A percentile compares a stretch with the other conserved stretches of the same genome.
Evolutionary conservation across 768 basidiomycete genomes (phyloP).

Genomic region (Cystobasidium tubakii): DNA sequence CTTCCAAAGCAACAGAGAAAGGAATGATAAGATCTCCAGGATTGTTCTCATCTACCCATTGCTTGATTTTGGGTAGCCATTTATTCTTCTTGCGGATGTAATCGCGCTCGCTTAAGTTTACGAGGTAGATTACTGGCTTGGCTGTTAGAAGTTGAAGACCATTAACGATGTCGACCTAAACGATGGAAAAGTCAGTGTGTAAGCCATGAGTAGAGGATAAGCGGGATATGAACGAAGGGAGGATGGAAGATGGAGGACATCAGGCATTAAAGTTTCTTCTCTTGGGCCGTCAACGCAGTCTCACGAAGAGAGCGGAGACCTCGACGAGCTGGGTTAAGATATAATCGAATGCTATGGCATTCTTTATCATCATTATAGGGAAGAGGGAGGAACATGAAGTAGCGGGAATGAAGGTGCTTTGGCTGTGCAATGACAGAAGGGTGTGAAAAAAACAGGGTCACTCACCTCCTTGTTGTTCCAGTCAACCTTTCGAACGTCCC

Average conservation of each 20-base stretch:
- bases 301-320: constrained; percentile 51
- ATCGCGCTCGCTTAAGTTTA: constrained; percentile 91
- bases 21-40: constrained; percentile 93
- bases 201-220: constrained; percentile 14
- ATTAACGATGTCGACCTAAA: constrained; percentile 83
- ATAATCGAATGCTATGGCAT: constrained; percentile 53
- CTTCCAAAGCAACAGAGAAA: constrained; percentile 91
- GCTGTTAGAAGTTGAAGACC: constrained; percentile 83
- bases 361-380: constrained; percentile 66
- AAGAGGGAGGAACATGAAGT: constrained; percentile 28
- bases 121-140: constrained; percentile 94
- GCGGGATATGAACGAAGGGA: background rate
- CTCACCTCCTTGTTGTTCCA: constrained; percentile 96
- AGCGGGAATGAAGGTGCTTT: background rate
- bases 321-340: constrained; percentile 87
- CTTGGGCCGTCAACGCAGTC: constrained; percentile 57
- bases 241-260: constrained; percentile 40
- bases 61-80: constrained; percentile 56
- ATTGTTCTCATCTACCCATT: constrained; percentile 96
- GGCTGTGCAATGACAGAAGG: too few relatives aligned
- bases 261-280: constrained; percentile 57
- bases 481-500: constrained; percentile 84
- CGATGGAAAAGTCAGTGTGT: background rate
- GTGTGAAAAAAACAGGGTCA: too few relatives aligned
- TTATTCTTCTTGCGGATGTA: constrained; percentile 98